phyloP scores from a whole-genome alignment of 78 protist species.

The Reticulomyxa filosa region DNA sequence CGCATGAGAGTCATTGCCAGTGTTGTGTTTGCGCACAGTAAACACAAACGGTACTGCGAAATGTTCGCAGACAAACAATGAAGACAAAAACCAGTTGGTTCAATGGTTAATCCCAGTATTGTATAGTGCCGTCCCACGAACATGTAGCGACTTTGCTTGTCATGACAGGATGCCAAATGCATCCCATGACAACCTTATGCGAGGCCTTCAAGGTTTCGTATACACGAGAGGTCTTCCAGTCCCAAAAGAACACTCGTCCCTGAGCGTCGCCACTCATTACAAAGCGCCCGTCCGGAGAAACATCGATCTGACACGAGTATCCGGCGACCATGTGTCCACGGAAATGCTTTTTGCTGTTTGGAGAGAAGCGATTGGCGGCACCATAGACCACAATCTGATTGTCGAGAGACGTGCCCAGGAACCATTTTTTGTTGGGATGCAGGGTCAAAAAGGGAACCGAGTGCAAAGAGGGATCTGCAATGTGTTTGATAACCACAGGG shows the following conservation, averaged over 20 bases:
- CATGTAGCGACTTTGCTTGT: slow-evolving; percentile 3
- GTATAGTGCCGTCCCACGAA: slow-evolving; percentile 11
- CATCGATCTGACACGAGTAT: background rate
- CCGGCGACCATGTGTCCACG: background rate
- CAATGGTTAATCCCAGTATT: slow-evolving; percentile 8
- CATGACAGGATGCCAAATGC: slow-evolving; percentile 2
- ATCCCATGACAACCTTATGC: slow-evolving; percentile 4
- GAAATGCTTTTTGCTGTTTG: background rate
- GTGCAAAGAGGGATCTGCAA: background rate
- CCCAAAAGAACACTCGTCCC: slow-evolving; percentile 5
- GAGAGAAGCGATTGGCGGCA: background rate
- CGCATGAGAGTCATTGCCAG: no score
- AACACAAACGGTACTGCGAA: no score
- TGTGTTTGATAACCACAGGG: slow-evolving; percentile 10
- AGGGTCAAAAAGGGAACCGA: background rate
- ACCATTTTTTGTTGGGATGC: background rate
- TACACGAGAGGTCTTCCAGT: background rate
- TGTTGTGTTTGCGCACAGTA: no score
- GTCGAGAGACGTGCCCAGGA: background rate
- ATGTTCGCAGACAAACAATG: no score
- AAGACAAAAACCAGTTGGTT: no score
- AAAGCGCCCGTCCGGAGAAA: background rate
- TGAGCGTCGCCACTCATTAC: slow-evolving; percentile 1
- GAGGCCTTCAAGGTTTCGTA: background rate
- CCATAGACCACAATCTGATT: background rate